Percentiles rank a stretch among this genome's conserved stretches.
These are phyloP conservation scores for Penicillium brasilianum DNA, from an alignment of 2,329 filamentous ascomycete species.

Conservation along the genomic window DNA sequence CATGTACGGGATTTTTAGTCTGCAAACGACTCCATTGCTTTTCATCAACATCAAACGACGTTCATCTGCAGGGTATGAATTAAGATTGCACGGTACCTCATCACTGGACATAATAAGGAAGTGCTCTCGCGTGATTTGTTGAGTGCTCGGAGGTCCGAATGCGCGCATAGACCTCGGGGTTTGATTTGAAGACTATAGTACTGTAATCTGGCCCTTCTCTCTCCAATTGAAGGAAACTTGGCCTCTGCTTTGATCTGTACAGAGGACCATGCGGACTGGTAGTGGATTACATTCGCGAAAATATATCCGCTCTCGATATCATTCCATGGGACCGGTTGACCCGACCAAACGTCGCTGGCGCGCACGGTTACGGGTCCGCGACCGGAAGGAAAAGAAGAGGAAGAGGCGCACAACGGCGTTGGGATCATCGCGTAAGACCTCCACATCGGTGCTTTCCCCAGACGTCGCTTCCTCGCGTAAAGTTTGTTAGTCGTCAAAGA, in stretches of 20 bases:
- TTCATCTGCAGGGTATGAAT: not conserved
- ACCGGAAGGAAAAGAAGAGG: not conserved
- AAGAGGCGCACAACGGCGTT: conserved; percentile 16
- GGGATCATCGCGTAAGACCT: conserved; percentile 16
- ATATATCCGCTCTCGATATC: not conserved
- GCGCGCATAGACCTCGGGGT: not conserved
- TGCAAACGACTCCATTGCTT: not conserved
- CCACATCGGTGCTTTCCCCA: conserved; percentile 23
- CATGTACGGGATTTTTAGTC: not conserved
- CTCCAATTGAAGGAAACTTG: too few species aligned
- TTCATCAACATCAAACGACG: conserved; percentile 11
- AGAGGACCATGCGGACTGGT: not conserved
- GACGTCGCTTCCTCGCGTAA: conserved; percentile 7
- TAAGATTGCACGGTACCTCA: not conserved
- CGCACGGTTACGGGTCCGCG: not conserved
- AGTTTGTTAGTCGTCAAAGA: not conserved
- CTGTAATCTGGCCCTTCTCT: too few species aligned
- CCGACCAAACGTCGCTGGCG: not conserved
- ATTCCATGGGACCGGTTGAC: not conserved
- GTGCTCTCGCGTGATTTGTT: not conserved
- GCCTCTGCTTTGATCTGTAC: not conserved
- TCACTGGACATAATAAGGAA: not conserved
- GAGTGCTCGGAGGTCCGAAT: not conserved
- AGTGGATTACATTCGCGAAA: not conserved
- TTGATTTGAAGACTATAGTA: not conserved